Percentiles rank a stretch among this genome's conserved stretches.
These are phyloP conservation scores for Pisolithus albus DNA, from an alignment of 768 basidiomycete species.

Conservation along the genomic window DNA sequence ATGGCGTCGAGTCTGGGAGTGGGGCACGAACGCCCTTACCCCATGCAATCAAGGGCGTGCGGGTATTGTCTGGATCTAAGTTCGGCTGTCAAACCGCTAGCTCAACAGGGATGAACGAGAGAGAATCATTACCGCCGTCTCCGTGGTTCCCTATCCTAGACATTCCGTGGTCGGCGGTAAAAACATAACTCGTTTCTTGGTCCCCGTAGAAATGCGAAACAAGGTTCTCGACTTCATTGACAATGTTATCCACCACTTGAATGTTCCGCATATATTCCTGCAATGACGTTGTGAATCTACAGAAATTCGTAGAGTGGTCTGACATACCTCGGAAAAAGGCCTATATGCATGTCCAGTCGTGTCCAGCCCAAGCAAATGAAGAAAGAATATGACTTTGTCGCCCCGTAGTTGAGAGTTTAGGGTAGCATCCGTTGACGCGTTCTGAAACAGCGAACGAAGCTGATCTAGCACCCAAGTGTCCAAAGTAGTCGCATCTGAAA, in stretches of 20 bases:
- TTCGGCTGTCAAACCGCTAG: constrained; percentile 1
- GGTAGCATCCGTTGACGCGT: constrained; percentile 47
- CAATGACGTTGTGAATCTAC: neutral
- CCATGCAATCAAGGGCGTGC: constrained; percentile 81
- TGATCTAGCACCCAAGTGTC: constrained; percentile 78
- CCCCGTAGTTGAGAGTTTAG: constrained; percentile 48
- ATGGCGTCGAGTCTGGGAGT: constrained; percentile 42
- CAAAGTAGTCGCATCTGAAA: constrained; percentile 62
- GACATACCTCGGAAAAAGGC: constrained; percentile 62
- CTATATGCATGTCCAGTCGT: constrained; percentile 84
- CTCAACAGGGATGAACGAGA: neutral
- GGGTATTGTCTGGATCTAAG: constrained; percentile 79
- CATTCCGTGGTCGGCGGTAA: constrained; percentile 91
- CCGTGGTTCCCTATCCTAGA: constrained; percentile 84
- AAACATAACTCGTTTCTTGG: constrained; percentile 65
- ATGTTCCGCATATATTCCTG: constrained; percentile 88
- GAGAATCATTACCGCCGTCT: constrained; percentile 57
- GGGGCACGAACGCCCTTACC: constrained; percentile 71
- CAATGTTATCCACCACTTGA: constrained; percentile 68
- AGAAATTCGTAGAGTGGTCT: neutral
- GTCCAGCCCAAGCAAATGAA: constrained; percentile 79
- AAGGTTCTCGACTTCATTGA: constrained; percentile 55
- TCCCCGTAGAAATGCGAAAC: constrained; percentile 60
- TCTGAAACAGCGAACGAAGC: constrained; percentile 52
- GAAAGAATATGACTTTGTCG: constrained; percentile 67